phyloP scores from a whole-genome alignment of 495 filamentous ascomycete species.

The Aspergillus nidulans region DNA sequence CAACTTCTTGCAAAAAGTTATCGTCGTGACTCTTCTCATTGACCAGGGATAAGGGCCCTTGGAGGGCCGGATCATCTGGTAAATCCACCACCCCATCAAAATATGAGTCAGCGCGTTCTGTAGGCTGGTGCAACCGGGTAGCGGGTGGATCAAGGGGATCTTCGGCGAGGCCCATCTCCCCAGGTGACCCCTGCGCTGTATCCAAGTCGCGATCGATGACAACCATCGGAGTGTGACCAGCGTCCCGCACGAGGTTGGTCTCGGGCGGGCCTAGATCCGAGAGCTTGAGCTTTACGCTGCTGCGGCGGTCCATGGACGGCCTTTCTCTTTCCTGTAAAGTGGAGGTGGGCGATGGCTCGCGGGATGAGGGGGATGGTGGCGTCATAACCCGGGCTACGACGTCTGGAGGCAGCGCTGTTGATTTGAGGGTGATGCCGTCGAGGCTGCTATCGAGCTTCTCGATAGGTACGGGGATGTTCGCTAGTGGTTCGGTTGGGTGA shows the following conservation, averaged over 20 bases:
- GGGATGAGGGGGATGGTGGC: conserved; percentile 36
- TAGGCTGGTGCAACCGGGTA: conserved; percentile 28
- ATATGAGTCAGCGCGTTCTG: conserved; percentile 39
- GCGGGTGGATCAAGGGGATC: conserved; percentile 28
- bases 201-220: conserved; percentile 36
- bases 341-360: conserved; percentile 26
- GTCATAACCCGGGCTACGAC: conserved; percentile 44
- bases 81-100: conserved; percentile 28
- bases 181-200: conserved; percentile 24
- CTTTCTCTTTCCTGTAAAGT: conserved; percentile 22
- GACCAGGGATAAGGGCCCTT: conserved; percentile 40
- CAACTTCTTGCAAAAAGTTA: conserved; percentile 37
- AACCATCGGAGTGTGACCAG: conserved; percentile 47
- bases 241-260: conserved; percentile 37
- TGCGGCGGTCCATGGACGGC: conserved; percentile 27
- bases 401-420: conserved; percentile 39
- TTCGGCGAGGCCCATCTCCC: conserved; percentile 23
- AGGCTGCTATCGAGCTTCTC: conserved; percentile 46
- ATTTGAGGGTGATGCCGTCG: conserved; percentile 47
- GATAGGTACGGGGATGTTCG: conserved; percentile 37
- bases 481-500: conserved; percentile 20
- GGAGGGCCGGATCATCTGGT: conserved; percentile 42
- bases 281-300: conserved; percentile 38
- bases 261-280: conserved; percentile 38
- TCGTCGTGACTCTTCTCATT: conserved; percentile 41